These are phyloP conservation scores for Actinomucor elegans DNA, from an alignment of 371 early-diverging fungal genomes.

Conservation along the genomic window DNA sequence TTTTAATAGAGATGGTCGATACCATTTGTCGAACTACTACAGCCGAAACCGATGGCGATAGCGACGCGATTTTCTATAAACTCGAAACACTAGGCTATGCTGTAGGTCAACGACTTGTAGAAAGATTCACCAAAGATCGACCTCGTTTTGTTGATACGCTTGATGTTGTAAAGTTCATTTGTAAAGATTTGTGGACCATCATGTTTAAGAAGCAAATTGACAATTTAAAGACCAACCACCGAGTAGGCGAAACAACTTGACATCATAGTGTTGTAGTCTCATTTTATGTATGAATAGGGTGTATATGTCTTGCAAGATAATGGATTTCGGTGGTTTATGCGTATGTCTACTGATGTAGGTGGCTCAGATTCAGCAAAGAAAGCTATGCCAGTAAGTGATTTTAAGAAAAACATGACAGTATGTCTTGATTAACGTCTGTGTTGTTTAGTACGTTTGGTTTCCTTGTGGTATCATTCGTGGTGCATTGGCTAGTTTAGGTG, in stretches of 20 bases:
- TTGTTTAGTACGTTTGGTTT: constrained; percentile 83
- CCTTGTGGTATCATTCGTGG: constrained; percentile 96
- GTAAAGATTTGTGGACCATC: constrained; percentile 95
- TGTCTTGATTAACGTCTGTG: too few species aligned
- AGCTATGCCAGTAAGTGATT: constrained; percentile 70
- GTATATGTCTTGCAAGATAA: constrained; percentile 97
- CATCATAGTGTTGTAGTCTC: neutral
- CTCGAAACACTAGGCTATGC: constrained; percentile 88
- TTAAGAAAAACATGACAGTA: neutral
- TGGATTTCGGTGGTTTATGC: constrained; percentile 90
- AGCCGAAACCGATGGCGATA: constrained; percentile 66
- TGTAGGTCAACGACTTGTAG: constrained; percentile 85
- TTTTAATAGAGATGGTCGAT: constrained; percentile 81
- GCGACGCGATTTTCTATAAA: constrained; percentile 82
- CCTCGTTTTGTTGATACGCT: constrained; percentile 87
- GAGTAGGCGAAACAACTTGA: constrained; percentile 54
- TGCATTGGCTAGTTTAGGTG: constrained; percentile 85
- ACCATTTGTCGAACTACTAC: constrained; percentile 60
- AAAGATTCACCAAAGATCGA: constrained; percentile 82
- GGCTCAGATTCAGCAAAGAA: constrained; percentile 76
- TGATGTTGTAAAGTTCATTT: constrained; percentile 95
- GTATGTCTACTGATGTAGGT: constrained; percentile 82
- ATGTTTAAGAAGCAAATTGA: constrained; percentile 96
- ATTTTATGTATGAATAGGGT: constrained; percentile 59
- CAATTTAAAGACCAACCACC: constrained; percentile 96